Conservation (phyloP, 768 basidiomycete genomes). For the Lyophyllum shimeji region DNA sequence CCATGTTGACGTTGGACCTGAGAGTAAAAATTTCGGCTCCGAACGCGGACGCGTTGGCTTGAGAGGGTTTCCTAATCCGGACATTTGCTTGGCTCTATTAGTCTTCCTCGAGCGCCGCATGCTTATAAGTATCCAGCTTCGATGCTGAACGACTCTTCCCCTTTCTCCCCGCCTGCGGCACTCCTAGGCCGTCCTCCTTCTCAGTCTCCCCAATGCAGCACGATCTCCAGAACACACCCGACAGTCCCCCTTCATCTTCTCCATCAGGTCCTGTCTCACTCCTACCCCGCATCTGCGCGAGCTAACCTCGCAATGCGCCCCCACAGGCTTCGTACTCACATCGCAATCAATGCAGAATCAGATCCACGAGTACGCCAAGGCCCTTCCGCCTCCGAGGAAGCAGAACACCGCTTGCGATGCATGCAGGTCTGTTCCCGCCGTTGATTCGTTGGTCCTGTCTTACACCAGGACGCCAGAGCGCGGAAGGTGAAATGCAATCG, state of each 20-base stretch:
- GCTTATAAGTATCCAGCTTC: conserved; percentile 34
- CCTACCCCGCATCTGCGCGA: conserved; percentile 11
- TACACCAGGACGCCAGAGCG: conserved; percentile 42
- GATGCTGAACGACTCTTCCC: conserved; percentile 22
- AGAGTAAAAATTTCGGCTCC: conserved; percentile 25
- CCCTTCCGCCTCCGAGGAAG: conserved; percentile 81
- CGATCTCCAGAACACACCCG: conserved; percentile 26
- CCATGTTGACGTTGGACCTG: conserved; percentile 54
- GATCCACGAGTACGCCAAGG: conserved; percentile 79
- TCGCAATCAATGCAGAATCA: conserved; percentile 74
- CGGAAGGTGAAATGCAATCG: conserved; percentile 90
- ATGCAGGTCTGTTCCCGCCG: conserved; percentile 58
- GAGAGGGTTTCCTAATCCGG: conserved; percentile 18
- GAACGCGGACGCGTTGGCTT: conserved; percentile 17
- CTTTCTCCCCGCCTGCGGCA: conserved; percentile 18
- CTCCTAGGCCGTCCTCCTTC: conserved; percentile 15
- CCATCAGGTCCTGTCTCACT: conserved; percentile 34
- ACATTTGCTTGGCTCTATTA: conserved; percentile 28
- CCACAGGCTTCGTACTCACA: conserved; percentile 59
- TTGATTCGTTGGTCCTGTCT: conserved; percentile 13
- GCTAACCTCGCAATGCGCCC: conserved; percentile 15
- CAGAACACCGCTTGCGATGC: conserved; percentile 95
- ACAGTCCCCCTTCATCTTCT: conserved; percentile 20
- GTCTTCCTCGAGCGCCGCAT: conserved; percentile 30
- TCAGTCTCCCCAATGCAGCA: conserved; percentile 32